Evolutionary conservation across 768 basidiomycete genomes (phyloP), one percentile per base, ranked within the genome.

Genomic region (Mycena venus): DNA sequence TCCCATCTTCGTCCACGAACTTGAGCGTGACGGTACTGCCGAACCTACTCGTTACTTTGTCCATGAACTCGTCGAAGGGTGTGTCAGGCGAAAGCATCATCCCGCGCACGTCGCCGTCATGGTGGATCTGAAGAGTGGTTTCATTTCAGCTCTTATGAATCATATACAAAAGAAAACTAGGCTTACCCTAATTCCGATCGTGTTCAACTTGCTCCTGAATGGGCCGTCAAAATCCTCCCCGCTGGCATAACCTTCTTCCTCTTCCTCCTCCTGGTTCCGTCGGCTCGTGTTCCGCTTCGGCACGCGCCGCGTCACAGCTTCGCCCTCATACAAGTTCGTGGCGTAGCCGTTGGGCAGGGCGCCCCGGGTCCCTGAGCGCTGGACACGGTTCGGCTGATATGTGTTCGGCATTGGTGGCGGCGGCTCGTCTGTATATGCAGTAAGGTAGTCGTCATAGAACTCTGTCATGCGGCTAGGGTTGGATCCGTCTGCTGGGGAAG

Each of bases 1-100:
- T 93, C 27, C 94, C 96, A 68, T 98, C 96, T 82, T 97, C 96
- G 80, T 98, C 96, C 79, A 89, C 92, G 87, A 98, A 98, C 82
- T 93, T 94, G 82, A 96, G 82, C 36, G 83, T 85, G 34, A 95
- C 87, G 47, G 85, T 87, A 62, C 86, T 91, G 68, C 88, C 90
- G 77, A 97, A 97, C 82, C 97, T 97, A 80, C 85, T 77, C 19
- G 91, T 90, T 34, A 98, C 86, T 79, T 92, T 91, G 49, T 90
- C 88, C 82, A 94, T 86, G 80, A 98, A 96, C 76, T 95, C 94
- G 19, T 89, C 84, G 84, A 93, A 96, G 2, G 90, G 78, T 25
- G 88, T 88, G 29, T 91, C 90, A 0, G 94, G 90, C 14, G 89
- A 84, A 49, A 97, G 83, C 21, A 93, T 90, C 95, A 97, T 96